Base-by-base conservation (phyloP, 2,329 filamentous ascomycete genomes). In the Pyrenophora tritici-repentis region DNA sequence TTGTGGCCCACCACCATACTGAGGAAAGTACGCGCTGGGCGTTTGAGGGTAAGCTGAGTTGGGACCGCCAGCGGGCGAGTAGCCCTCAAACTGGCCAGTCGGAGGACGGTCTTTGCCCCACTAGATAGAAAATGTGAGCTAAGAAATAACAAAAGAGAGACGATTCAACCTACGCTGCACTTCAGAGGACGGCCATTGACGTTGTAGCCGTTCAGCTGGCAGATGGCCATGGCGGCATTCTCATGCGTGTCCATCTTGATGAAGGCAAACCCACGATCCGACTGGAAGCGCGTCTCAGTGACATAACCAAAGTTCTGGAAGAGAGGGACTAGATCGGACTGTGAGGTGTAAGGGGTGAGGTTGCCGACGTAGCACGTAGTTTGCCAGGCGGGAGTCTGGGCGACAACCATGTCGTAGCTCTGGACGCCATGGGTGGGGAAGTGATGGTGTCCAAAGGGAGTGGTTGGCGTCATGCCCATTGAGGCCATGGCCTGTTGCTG, bases 201-300 rank as follows among this genome's bases (percentile, higher is more conserved):
- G 63, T 97, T 95, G 79, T 97, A 99, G 26, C 93, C 93, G 67
- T 93, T 97, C 70, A 99, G 83, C 73, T 97, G 92, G 77, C 94
- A 99, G 70, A 99, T 99, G 29, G 92, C 91, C 89, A 96, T 96
- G 47, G 94, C 92, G 3, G 94, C 94, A 70, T 97, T 97, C 78
- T 99, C 94, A 70, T 99, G 94, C 6, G 87, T 89, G 73, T 99
- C 94, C 92, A 99, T 96, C 82, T 99, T 99, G 76, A 99, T 91
- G 74, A 99, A 99, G 6, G 94, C 91, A 73, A 99, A 99, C 12
- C 94, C 94, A 63, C 94, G 90, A 74, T 99, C 94, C 47, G 94
- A 91, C 78, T 99, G 94, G 83, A 99, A 96, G 53, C 94, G 90
- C 42, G 93, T 97, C 78, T 99, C 94, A 43, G 96, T 89, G 37